Evolutionary conservation across 495 filamentous ascomycete genomes (phyloP), one percentile per base, ranked within the genome.

Genomic region (Aspergillus sclerotioniger): DNA sequence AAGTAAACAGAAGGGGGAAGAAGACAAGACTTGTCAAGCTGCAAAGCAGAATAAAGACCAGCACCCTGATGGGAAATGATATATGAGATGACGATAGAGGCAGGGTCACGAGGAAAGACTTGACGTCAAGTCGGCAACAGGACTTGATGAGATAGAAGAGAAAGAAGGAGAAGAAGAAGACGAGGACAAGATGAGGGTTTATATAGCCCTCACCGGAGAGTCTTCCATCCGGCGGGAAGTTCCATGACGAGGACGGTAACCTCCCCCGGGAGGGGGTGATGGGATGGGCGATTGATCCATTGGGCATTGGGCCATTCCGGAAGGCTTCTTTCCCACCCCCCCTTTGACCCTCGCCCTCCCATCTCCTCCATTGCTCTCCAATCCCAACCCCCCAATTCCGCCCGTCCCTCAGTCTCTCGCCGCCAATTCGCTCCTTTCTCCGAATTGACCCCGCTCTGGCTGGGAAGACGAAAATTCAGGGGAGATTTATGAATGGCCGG

Each of bases 131-230:
- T 64, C 61, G 71, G 62, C 62, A 71, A 61, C 52, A 71, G 73
- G 71, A 63, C 67, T 67, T 68, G 64, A 66, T 76, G 64, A 62
- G 69, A 76, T 77, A 66, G 69, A 67, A 80, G 83, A 80, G 76
- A 78, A 86, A 83, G 79, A 81, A 77, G 77, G 71, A 80, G 69
- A 64, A 61, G 20, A 72, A 58, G 44, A 66, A 31, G 46, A 60
- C 57, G 54, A 67, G 63, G 76, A 79, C 70, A 66, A 79, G 61
- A 67, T 73, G 63, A 62, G 67, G 74, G 80, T 71, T 81, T 89
- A 85, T 89, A 89, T 89, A 89, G 70, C 72, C 82, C 68, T 84
- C 69, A 41, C 54, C 78, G 77, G 75, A 70, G 64, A 69, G 74
- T 77, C 69, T 70, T 77, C 73, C 63, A 52, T 74, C 73, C 77